Conservation (phyloP, 2,329 filamentous ascomycete genomes). For the Lasiodiplodia sp. region DNA sequence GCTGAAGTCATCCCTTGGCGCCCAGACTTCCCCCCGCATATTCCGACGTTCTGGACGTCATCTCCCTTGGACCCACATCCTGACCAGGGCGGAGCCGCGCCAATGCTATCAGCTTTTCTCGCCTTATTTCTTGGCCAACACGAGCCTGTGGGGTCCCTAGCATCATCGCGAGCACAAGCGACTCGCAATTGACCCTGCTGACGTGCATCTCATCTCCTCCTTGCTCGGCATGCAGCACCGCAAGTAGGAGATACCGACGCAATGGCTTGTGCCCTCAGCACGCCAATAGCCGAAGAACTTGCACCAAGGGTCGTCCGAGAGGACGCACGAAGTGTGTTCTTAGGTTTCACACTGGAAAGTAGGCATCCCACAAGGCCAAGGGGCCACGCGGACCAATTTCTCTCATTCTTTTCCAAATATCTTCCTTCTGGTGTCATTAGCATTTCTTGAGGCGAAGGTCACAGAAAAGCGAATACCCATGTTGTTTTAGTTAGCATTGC, state of each 20-base stretch:
- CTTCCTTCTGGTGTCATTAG: neutral
- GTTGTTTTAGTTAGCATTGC: neutral
- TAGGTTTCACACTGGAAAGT: no score
- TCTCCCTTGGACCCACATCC: constrained; percentile 44
- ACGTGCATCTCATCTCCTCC: no score
- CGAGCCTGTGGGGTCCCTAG: constrained; percentile 35
- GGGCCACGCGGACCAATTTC: neutral
- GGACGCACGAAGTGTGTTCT: no score
- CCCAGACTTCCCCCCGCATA: constrained; percentile 40
- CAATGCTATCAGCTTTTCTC: constrained; percentile 41
- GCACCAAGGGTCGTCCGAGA: no score
- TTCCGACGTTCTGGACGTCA: constrained; percentile 43
- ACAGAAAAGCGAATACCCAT: constrained; percentile 23
- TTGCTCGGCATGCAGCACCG: no score
- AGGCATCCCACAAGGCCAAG: no score
- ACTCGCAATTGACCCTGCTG: no score
- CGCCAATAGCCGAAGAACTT: no score
- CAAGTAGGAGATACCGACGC: no score
- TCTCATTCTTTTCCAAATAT: neutral
- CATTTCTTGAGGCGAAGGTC: constrained; percentile 4
- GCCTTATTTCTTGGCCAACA: constrained; percentile 38
- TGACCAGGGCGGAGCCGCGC: constrained; percentile 46
- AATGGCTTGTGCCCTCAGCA: no score
- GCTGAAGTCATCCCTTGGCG: constrained; percentile 42
- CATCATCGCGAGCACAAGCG: constrained; percentile 20